These are phyloP conservation scores for Monosporascus sp. DNA, from an alignment of 2,329 filamentous ascomycete genomes.

Conservation along the genomic window DNA sequence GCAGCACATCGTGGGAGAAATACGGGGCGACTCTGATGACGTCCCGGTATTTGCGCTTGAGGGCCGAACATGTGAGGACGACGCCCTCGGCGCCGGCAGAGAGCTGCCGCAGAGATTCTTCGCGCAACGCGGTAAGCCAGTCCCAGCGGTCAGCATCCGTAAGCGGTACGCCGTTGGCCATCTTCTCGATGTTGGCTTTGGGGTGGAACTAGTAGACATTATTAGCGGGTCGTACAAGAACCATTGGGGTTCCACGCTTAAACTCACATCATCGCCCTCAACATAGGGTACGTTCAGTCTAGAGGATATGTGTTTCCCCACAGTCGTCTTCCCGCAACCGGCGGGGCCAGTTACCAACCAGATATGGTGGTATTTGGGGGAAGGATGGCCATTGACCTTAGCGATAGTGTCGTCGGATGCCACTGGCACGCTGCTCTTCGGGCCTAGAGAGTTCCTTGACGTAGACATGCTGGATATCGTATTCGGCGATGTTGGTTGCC, in stretches of 20 bases:
- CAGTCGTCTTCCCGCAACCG: constrained; percentile 73
- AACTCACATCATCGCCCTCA: constrained; percentile 67
- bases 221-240: constrained; percentile 5
- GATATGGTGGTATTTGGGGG: constrained; percentile 56
- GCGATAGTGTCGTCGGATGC: constrained; percentile 25
- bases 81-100: constrained; percentile 62
- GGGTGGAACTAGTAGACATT: constrained; percentile 59
- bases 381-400: constrained; percentile 17
- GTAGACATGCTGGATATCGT: constrained; percentile 19
- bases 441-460: constrained; percentile 20
- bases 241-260: not conserved
- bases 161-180: constrained; percentile 76
- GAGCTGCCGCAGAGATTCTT: constrained; percentile 57
- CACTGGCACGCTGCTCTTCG: constrained; percentile 23
- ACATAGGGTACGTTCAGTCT: constrained; percentile 64
- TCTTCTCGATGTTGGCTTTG: constrained; percentile 80
- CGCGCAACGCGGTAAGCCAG: constrained; percentile 78
- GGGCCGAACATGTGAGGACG: constrained; percentile 91
- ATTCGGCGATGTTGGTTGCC: constrained; percentile 28
- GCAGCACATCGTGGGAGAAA: constrained; percentile 63
- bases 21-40: constrained; percentile 78
- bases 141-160: constrained; percentile 96
- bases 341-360: constrained; percentile 78
- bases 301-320: constrained; percentile 60
- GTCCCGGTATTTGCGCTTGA: constrained; percentile 96